Evolutionary conservation across 2,329 filamentous ascomycete species (phyloP), one percentile per base, ranked within the genome.

Genomic region (Epichloe coenophiala): DNA sequence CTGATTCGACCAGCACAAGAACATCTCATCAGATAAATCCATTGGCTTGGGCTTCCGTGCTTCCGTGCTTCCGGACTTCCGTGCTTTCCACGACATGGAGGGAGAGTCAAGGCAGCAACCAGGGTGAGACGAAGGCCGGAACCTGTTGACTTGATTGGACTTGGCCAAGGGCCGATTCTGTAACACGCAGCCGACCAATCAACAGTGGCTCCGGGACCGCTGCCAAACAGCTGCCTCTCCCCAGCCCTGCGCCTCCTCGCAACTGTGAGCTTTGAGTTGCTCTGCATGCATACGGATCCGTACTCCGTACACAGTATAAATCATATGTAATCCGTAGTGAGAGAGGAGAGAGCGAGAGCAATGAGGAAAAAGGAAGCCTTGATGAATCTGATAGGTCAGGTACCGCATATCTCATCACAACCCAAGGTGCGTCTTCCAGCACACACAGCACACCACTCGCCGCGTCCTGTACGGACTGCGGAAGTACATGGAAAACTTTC

Each of bases 141-240:
- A 35, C 33, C n/a, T 48, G 37, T 48, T 35, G 37, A 40, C 45
- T 38, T 36, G 44, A n/a, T 35, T 45, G 17, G 33, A n/a, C 17
- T 46, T 19, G 47, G n/a, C 35, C 35, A 43, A 36, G 47, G 47
- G 37, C 47, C 41, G 42, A 44, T 38, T 50, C 42, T 45, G 48
- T 50, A 35, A 50, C 48, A 45, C 15, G 23, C 19, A 43, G 39
- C 40, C 9, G 3, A 2, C 47, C 47, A 44, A 49, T 49, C 47
- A 43, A 3, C 40, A 7, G 46, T 41, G 15, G n/a, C 17, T 7
- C 11, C 38, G 36, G 17, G 27, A 19, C 19, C 33, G 12, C 17
- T n/a, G 40, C 39, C 39, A 48, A 23, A 48, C 47, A 42, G 47
- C 47, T 43, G 31, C 31, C 21, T 49, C 47, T 31, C 37, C 40